A percentile compares a stretch with the other conserved stretches of the same genome.
These are phyloP conservation scores for Calonectria henricotiae DNA, from an alignment of 2,329 filamentous ascomycete genomes.

Conservation along the genomic window DNA sequence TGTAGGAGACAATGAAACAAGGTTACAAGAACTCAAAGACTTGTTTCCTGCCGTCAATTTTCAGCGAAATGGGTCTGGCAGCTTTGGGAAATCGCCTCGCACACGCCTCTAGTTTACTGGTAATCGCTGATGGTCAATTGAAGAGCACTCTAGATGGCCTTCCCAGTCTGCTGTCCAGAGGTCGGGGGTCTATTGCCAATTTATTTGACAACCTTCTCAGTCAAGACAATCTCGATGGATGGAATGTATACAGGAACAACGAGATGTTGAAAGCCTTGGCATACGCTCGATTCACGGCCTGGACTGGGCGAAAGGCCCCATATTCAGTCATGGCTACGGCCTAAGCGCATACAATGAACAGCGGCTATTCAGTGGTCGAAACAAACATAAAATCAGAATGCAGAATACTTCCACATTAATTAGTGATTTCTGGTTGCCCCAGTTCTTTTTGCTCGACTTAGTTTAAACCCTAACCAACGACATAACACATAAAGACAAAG, in stretches of 20 bases:
- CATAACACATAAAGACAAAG: no score
- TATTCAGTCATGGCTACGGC: neutral
- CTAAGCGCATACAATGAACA: no score
- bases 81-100: neutral
- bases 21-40: neutral
- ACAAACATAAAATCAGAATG: no score
- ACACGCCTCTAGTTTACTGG: neutral
- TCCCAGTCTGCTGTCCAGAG: neutral
- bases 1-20: neutral
- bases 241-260: neutral
- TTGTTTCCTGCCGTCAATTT: neutral
- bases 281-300: neutral
- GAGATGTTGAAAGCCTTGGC: neutral
- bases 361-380: no score
- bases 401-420: no score
- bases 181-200: neutral
- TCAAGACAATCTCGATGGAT: neutral
- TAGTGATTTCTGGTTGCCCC: no score
- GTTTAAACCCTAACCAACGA: no score
- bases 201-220: neutral
- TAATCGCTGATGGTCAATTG: neutral
- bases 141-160: no score
- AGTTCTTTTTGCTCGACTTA: no score
- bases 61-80: neutral
- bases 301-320: neutral